Evolutionary conservation across 768 basidiomycete species (phyloP).

Genomic region (Cyathus striatus): DNA sequence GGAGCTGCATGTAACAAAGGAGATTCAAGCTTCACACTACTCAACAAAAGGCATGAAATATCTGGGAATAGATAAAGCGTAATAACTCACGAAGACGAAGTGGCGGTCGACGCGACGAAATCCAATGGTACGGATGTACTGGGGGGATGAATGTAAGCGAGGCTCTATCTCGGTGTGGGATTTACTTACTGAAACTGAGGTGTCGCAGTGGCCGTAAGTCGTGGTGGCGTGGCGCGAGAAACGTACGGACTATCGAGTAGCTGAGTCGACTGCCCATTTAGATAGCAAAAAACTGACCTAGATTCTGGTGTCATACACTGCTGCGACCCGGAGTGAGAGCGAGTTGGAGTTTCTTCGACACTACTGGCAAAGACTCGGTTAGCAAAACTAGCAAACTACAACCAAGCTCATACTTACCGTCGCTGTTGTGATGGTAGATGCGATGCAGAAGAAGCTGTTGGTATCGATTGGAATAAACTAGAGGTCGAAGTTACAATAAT

Average conservation of each 20-base stretch:
- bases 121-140: slow-evolving; percentile 8
- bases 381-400: no score
- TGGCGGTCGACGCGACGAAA: slow-evolving; percentile 19
- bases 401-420: no score
- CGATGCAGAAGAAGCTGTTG: no score
- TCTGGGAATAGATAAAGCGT: neutral
- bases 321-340: slow-evolving; percentile 16
- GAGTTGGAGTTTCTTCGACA: slow-evolving; percentile 13
- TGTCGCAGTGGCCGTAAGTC: slow-evolving; percentile 18
- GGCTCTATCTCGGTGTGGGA: slow-evolving; percentile 4
- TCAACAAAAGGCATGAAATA: neutral
- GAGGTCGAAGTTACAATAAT: no score
- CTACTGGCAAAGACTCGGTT: slow-evolving; percentile 8
- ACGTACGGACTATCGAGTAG: slow-evolving; percentile 7
- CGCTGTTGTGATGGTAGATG: no score
- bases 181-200: slow-evolving; percentile 25
- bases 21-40: slow-evolving; percentile 15
- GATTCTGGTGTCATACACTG: slow-evolving; percentile 44
- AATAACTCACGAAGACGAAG: slow-evolving; percentile 12
- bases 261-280: slow-evolving; percentile 5
- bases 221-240: slow-evolving; percentile 13
- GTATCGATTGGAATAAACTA: no score
- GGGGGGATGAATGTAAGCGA: neutral
- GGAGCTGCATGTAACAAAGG: slow-evolving; percentile 6
- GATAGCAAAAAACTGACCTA: slow-evolving; percentile 24